Conservation (phyloP, 768 basidiomycete genomes). For the Lactarius indigo region DNA sequence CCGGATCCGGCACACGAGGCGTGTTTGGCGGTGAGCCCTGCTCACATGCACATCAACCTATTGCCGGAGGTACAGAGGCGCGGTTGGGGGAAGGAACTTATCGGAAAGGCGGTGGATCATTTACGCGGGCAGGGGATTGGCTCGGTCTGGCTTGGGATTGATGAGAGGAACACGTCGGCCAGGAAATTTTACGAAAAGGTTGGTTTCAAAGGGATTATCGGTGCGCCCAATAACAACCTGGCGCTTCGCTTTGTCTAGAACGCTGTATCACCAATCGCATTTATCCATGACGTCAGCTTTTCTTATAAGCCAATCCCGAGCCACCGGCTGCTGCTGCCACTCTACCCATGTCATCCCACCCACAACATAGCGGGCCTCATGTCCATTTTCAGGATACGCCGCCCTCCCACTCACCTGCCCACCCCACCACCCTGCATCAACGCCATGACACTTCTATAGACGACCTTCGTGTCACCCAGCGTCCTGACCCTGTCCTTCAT, state of each 20-base stretch:
- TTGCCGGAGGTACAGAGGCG: conserved; percentile 60
- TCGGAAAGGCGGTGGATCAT: conserved; percentile 50
- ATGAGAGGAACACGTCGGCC: conserved; percentile 58
- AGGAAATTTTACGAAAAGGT: conserved; percentile 58
- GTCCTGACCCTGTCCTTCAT: not conserved
- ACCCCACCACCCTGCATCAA: not conserved
- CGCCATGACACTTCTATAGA: not conserved
- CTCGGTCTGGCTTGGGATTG: conserved; percentile 66
- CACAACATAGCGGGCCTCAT: conserved; percentile 1
- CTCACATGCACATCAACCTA: conserved; percentile 75
- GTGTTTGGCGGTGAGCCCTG: conserved; percentile 62
- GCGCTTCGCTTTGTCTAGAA: conserved; percentile 46
- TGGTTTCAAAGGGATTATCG: conserved; percentile 58
- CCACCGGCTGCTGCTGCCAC: not conserved
- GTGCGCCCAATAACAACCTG: conserved; percentile 46
- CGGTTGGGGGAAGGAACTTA: conserved; percentile 69
- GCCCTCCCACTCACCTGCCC: not conserved
- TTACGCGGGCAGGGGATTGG: conserved; percentile 45
- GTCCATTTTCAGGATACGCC: conserved; percentile 10
- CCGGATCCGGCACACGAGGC: conserved; percentile 43
- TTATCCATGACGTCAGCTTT: conserved; percentile 5
- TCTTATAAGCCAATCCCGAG: not conserved
- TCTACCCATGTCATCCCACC: not conserved
- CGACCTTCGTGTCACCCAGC: not conserved
- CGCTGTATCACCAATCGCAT: not conserved